Base-by-base conservation (phyloP, 2,329 filamentous ascomycete genomes). In the Alternaria sp. region DNA sequence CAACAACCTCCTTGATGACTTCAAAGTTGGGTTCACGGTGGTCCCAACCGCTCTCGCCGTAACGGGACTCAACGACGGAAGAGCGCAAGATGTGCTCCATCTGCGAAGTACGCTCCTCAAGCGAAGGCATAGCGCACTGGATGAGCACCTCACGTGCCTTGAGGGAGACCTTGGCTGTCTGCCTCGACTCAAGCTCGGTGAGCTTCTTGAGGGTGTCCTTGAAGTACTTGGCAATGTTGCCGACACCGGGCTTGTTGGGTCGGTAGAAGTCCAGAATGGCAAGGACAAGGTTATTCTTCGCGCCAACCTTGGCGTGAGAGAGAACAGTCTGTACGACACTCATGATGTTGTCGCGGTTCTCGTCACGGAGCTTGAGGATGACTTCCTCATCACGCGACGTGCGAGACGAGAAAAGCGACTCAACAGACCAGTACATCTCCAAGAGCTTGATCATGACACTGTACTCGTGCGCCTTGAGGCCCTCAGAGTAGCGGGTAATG, bases 81-180 rank as follows among this genome's bases (percentile, higher is more conserved):
- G 95, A 97, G 63, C 94, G 92, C 59, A 99, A 86, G 69, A 99
- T 99, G 81, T 98, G 95, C 85, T 98, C 96, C 95, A 99, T 97
- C 84, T 99, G 96, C 7, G 91, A 88, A 25, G 92, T 92, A 72
- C 96, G 91, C 86, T 99, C 96, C 81, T 98, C 96, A 19, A 99
- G 86, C 4, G 96, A 99, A 17, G 96, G 96, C 79, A 99, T 88
- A 57, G 96, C 94, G 79, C 93, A 97, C 82, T 98, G 96, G 68
- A 99, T 99, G 75, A 99, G 90, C 55, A 98, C 91, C 84, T 99
- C 96, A 78, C 96, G 92, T 49, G 96, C 95, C 86, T 99, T 99
- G 70, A 99, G 87, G 0, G 95, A 93, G 45, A 99, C 95, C 89
- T 98, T 99, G 69, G 95, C 93, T 11, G 95, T 96, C 77, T 84